phyloP scores from a whole-genome alignment of 2,329 filamentous ascomycete genomes.

The Neofusicoccum cordaticola region DNA sequence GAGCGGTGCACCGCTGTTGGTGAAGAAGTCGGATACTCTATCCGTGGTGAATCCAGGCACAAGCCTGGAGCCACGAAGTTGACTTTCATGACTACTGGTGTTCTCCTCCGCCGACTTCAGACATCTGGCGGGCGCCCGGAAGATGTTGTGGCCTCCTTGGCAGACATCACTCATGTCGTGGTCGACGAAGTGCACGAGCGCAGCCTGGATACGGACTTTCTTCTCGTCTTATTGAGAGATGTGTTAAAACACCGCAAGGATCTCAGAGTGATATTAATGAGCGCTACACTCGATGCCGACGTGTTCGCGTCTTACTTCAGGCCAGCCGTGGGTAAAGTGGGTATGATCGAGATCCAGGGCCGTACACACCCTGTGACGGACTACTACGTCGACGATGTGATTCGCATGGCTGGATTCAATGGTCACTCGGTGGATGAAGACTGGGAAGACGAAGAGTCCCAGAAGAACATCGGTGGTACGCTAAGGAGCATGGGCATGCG shows the following conservation, averaged over 20 bases:
- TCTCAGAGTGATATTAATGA: constrained; percentile 92
- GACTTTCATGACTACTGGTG: constrained; percentile 93
- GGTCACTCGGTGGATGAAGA: constrained; percentile 50
- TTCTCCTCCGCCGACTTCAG: constrained; percentile 85
- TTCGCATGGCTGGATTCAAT: constrained; percentile 72
- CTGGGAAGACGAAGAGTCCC: constrained; percentile 50
- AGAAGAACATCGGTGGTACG: constrained; percentile 38
- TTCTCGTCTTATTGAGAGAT: constrained; percentile 82
- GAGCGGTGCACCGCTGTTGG: constrained; percentile 81
- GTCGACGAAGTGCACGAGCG: constrained; percentile 97
- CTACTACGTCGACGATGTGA: constrained; percentile 83
- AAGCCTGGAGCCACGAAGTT: constrained; percentile 74
- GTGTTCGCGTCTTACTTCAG: constrained; percentile 84
- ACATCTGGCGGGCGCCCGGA: constrained; percentile 77
- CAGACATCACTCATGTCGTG: constrained; percentile 89
- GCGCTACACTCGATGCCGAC: constrained; percentile 85
- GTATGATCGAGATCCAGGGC: constrained; percentile 80
- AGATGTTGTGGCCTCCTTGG: constrained; percentile 76
- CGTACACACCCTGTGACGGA: constrained; percentile 88
- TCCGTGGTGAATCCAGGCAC: constrained; percentile 82
- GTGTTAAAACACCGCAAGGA: constrained; percentile 72
- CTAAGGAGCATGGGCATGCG: constrained; percentile 59
- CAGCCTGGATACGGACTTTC: constrained; percentile 90
- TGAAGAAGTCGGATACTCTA: constrained; percentile 85
- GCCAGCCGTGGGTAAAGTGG: constrained; percentile 63